Conservation (phyloP, 768 basidiomycete genomes). For the Russula ochroleuca region DNA sequence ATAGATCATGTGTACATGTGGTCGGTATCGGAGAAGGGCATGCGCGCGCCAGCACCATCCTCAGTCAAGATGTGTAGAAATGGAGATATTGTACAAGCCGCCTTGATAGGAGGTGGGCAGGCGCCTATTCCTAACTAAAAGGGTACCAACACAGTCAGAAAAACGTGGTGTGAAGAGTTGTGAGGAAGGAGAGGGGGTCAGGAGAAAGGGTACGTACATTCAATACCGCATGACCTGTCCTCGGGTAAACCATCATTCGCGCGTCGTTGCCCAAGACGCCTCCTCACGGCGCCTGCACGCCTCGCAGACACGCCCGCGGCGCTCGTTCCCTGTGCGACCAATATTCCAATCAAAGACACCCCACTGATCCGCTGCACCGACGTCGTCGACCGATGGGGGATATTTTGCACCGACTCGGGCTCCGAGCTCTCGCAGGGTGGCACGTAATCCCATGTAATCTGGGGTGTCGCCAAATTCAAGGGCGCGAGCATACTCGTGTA, state of each 20-base stretch:
- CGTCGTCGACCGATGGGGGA: conserved; percentile 18
- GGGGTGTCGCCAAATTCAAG: conserved; percentile 86
- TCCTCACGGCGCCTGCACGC: conserved; percentile 26
- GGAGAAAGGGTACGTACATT: conserved; percentile 14
- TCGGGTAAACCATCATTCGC: conserved; percentile 15
- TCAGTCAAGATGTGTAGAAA: neutral
- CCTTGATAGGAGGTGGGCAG: conserved; percentile 19
- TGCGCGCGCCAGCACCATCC: conserved; percentile 4
- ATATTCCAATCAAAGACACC: conserved; percentile 28
- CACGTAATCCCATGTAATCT: conserved; percentile 79
- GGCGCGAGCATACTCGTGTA: conserved; percentile 72
- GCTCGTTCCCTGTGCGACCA: conserved; percentile 15
- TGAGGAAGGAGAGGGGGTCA: neutral
- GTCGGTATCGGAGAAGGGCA: conserved; percentile 13
- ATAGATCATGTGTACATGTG: conserved; percentile 20
- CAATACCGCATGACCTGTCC: conserved; percentile 19
- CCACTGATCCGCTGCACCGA: conserved; percentile 20
- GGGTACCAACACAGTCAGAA: conserved; percentile 19
- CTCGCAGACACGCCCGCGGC: conserved; percentile 26
- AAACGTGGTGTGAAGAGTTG: conserved; percentile 18
- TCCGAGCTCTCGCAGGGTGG: conserved; percentile 55
- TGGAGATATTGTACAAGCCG: conserved; percentile 17
- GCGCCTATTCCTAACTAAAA: conserved; percentile 20
- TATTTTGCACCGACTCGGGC: conserved; percentile 28
- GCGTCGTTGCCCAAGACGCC: conserved; percentile 25